Base-by-base conservation (phyloP, 2,329 filamentous ascomycete genomes). In the Colletotrichum destructivum region DNA sequence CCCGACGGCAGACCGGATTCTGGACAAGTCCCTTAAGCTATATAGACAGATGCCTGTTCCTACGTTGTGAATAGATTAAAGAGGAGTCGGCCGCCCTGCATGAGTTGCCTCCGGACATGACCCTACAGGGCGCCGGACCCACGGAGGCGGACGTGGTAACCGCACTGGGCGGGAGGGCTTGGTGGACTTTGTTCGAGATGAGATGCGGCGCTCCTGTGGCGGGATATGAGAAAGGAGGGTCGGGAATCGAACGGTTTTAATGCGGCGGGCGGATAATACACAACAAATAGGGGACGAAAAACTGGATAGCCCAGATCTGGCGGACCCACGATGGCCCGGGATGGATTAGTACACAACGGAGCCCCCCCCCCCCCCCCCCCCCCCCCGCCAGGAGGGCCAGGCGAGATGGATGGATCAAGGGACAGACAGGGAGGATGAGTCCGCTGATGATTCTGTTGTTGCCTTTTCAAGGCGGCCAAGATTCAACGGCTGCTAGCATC, bases 41-140 rank as follows among this genome's bases (percentile, higher is more conserved):
- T 70, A 70, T 66, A 66, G 46, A 60, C 21, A n/a, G 63, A 62
- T 69, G 26, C 67, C 38, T 61, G 49, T 57, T 6, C 56, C 18
- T 62, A 55, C 49, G 63, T 67, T 57, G 63, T 21, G 63, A 38
- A 62, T 67, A 71, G 31, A 71, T 71, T 71, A 62, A 67, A 49
- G 26, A 31, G 26, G 26, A 55, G 16, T 31, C 49, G 21, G 15
- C 26, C 31, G 35, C 18, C 47, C 26, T 44, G 15, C 13, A 35
- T 42, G 51, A 71, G 49, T 59, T 31, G 68, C 23, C 49, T 44
- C 56, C 42, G 49, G 18, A n/a, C 47, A 35, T 23, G 15, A 0
- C 8, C 55, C 26, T 66, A 49, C 62, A 70, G 62, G 56, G 55
- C 56, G 61, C 23, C 56, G 42, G 62, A 61, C 56, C 62, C 56